Evolutionary conservation across 129 eudicot genomes (phyloP).

Genomic region (Centella asiatica): DNA sequence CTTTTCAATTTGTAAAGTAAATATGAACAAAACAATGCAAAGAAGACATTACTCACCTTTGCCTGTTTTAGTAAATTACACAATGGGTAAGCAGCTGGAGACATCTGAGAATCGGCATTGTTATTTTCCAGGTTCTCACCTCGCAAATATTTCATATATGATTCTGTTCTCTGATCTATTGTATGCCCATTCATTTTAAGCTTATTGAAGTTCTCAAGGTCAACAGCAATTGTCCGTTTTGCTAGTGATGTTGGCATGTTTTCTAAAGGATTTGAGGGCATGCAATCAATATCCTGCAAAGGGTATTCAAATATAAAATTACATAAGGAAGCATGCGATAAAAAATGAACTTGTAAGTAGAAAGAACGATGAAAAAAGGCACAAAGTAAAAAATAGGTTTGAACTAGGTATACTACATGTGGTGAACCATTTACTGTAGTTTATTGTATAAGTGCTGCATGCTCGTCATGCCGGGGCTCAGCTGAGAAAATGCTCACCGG

Average conservation of each 20-base stretch:
- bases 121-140: constrained; percentile 35
- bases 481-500: neutral
- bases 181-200: constrained; percentile 36
- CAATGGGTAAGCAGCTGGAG: constrained; percentile 31
- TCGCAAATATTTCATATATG: constrained; percentile 29
- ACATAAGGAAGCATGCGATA: neutral
- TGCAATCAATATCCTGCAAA: constrained; percentile 52
- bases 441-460: too few species aligned
- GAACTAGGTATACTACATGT: too few species aligned
- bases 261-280: constrained; percentile 49
- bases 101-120: constrained; percentile 26
- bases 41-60: constrained; percentile 30
- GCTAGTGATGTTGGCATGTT: constrained; percentile 61
- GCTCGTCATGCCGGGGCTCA: neutral
- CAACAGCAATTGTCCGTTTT: constrained; percentile 34
- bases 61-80: constrained; percentile 28
- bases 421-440: too few species aligned
- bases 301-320: neutral
- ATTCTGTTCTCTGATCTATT: constrained; percentile 40
- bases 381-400: too few species aligned
- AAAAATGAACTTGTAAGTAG: neutral
- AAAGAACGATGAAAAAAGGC: neutral
- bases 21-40: neutral
- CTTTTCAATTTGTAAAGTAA: neutral
- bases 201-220: constrained; percentile 51